Conservation (phyloP, 2,329 filamentous ascomycete genomes). For the Biscogniauxia marginata region DNA sequence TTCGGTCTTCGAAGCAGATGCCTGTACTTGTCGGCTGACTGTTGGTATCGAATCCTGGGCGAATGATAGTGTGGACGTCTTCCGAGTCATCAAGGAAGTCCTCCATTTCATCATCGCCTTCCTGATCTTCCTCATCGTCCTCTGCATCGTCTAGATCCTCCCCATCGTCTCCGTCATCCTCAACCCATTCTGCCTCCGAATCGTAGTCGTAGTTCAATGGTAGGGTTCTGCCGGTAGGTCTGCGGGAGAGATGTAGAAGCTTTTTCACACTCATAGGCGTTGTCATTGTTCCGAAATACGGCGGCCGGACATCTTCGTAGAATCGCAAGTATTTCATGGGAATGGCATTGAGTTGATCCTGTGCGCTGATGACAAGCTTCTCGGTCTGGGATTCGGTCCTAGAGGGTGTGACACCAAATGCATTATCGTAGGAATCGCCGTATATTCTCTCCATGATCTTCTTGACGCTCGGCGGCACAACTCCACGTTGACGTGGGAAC, state of each 20-base stretch:
- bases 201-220: slow-evolving; percentile 80
- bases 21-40: slow-evolving; percentile 77
- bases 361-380: slow-evolving; percentile 34
- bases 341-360: slow-evolving; percentile 41
- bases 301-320: slow-evolving; percentile 63
- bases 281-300: slow-evolving; percentile 73
- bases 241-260: slow-evolving; percentile 50
- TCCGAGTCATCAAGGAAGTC: slow-evolving; percentile 89
- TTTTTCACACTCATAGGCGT: slow-evolving; percentile 52
- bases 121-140: slow-evolving; percentile 66
- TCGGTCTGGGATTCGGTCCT: slow-evolving; percentile 42
- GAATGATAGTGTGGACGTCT: slow-evolving; percentile 43
- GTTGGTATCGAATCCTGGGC: slow-evolving; percentile 51
- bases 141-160: slow-evolving; percentile 57
- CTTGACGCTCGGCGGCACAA: slow-evolving; percentile 52
- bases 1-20: slow-evolving; percentile 74
- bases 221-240: slow-evolving; percentile 55
- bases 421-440: slow-evolving; percentile 35
- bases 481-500: slow-evolving; percentile 44
- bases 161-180: slow-evolving; percentile 55
- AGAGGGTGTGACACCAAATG: slow-evolving; percentile 23
- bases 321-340: slow-evolving; percentile 64
- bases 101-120: slow-evolving; percentile 79
- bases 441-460: slow-evolving; percentile 59
- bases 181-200: slow-evolving; percentile 81